Percentiles rank a stretch among this genome's conserved stretches.
Conservation (phyloP, 371 early-diverging fungal genomes). For the Chytridiales sp. region DNA sequence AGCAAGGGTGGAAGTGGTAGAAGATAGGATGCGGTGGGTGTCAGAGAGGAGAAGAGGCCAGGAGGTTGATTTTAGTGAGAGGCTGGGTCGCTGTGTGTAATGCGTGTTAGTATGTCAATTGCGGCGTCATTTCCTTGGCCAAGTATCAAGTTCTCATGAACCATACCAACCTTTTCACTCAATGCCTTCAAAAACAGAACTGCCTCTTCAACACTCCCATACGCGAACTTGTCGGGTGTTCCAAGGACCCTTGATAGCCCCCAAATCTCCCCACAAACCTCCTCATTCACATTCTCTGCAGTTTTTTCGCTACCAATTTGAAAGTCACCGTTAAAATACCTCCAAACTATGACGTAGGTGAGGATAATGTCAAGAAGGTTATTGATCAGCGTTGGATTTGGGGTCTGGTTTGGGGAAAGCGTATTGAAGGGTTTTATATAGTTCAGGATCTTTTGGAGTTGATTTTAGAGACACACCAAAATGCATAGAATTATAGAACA, state of each 20-base stretch:
- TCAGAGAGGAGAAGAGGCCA: not conserved
- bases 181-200: slow-evolving; percentile 4
- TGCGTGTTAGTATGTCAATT: too few relatives aligned
- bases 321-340: slow-evolving; percentile 22
- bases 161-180: slow-evolving; percentile 6
- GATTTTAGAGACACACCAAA: not conserved
- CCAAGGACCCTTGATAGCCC: not conserved
- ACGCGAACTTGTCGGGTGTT: not conserved
- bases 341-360: slow-evolving; percentile 12
- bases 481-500: not conserved
- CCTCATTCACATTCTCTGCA: not conserved
- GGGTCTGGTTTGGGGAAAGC: slow-evolving; percentile 2
- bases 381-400: slow-evolving; percentile 15
- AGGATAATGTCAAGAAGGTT: slow-evolving; percentile 14
- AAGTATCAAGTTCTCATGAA: not conserved
- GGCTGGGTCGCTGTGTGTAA: too few relatives aligned
- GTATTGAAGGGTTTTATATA: slow-evolving; percentile 2
- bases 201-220: slow-evolving; percentile 7
- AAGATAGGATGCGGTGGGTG: not conserved
- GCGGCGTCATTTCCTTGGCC: not conserved
- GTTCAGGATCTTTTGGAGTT: not conserved
- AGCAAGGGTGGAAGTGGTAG: not conserved
- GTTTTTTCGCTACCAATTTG: not conserved
- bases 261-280: not conserved
- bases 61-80: not conserved